Conservation (phyloP, 208 protist species). For the Phytomonas sp. region DNA sequence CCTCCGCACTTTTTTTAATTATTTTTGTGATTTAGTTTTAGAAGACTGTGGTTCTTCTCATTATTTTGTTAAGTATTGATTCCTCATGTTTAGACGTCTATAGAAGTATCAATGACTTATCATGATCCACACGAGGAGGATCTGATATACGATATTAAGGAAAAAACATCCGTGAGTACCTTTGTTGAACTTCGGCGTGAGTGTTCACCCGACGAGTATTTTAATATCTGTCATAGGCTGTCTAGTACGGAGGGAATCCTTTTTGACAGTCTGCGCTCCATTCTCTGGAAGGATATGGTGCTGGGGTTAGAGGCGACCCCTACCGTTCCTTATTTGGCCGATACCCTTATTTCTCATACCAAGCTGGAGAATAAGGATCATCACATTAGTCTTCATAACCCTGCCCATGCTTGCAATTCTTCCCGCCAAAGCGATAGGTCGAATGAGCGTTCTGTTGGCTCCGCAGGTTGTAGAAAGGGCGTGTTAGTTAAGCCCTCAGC, state of each 20-base stretch:
- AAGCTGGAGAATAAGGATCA: not conserved
- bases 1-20: not conserved
- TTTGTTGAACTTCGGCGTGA: not conserved
- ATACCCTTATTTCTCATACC: slow-evolving; percentile 19
- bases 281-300: slow-evolving; percentile 46
- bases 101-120: not conserved
- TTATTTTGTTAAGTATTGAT: not conserved
- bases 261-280: slow-evolving; percentile 31
- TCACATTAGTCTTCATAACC: not conserved
- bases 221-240: slow-evolving; percentile 21
- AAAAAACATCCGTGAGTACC: not conserved
- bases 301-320: slow-evolving; percentile 17
- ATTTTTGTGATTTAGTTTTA: not conserved
- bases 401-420: not conserved
- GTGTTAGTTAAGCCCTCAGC: not conserved
- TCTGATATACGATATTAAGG: not conserved
- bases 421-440: not conserved
- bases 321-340: slow-evolving; percentile 30
- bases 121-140: not conserved
- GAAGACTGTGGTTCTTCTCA: not conserved
- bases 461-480: not conserved
- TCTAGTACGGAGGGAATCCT: slow-evolving; percentile 27
- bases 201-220: slow-evolving; percentile 18
- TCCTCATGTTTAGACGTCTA: not conserved
- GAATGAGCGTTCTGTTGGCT: not conserved